Evolutionary conservation across 768 basidiomycete genomes (phyloP).

Genomic region (Leucosporidium yakuticum): DNA sequence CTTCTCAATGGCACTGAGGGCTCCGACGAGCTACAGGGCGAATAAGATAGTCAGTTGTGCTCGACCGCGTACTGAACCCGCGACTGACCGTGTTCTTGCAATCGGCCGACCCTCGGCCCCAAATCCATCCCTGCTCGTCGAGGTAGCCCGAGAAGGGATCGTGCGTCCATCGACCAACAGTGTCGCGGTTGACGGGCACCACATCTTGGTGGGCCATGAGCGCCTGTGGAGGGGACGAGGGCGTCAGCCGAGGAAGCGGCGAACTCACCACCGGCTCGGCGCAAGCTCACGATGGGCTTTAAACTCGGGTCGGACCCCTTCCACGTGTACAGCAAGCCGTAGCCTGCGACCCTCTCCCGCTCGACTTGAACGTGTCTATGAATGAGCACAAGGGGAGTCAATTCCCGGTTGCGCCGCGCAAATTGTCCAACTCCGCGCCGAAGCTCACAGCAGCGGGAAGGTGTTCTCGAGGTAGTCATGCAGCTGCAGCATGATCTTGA

Average conservation of each 20-base stretch:
- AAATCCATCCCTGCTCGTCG: slow-evolving; percentile 32
- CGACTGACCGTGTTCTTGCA: slow-evolving; percentile 20
- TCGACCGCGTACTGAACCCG: not conserved
- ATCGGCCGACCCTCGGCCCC: slow-evolving; percentile 29
- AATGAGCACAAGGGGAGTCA: too few species aligned
- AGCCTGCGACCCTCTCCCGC: slow-evolving; percentile 67
- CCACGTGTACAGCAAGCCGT: slow-evolving; percentile 70
- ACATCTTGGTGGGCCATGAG: slow-evolving; percentile 35
- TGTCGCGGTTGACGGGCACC: slow-evolving; percentile 21
- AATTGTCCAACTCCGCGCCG: too few species aligned
- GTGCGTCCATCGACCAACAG: slow-evolving; percentile 24
- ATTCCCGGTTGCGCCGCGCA: too few species aligned
- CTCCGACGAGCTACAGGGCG: not conserved
- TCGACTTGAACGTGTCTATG: too few species aligned
- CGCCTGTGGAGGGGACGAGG: not conserved
- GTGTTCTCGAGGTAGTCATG: slow-evolving; percentile 44
- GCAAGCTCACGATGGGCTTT: slow-evolving; percentile 66
- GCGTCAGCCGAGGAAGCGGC: not conserved
- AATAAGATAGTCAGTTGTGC: not conserved
- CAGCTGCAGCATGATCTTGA: slow-evolving; percentile 45
- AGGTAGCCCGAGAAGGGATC: slow-evolving; percentile 20
- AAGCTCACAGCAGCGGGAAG: slow-evolving; percentile 60
- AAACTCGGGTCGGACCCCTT: slow-evolving; percentile 56
- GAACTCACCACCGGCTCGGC: too few species aligned
- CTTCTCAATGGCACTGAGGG: slow-evolving; percentile 54